Conservation (phyloP, 2,329 filamentous ascomycete genomes). For the Neofusicoccum laricinum region DNA sequence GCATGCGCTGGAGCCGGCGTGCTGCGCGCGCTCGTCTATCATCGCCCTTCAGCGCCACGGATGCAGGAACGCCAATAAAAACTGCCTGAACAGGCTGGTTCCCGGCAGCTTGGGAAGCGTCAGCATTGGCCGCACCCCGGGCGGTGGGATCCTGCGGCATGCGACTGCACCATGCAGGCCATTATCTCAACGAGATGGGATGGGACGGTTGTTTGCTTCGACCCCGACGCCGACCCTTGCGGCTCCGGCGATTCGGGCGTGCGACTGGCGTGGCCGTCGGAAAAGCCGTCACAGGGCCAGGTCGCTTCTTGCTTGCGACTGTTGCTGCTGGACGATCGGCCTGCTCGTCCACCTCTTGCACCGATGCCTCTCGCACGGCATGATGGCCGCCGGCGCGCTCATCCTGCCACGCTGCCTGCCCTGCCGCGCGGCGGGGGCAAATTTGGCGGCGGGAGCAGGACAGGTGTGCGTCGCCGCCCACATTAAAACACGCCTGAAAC, state of each 20-base stretch:
- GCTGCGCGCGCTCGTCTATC: conserved; percentile 4
- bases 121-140: conserved; percentile 12
- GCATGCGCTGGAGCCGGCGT: not conserved
- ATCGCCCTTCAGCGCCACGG: conserved; percentile 13
- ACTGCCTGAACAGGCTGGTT: conserved; percentile 14
- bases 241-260: not conserved
- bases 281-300: conserved; percentile 2
- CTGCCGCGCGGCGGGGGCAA: not conserved
- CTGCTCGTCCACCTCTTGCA: not conserved
- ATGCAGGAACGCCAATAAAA: conserved; percentile 18
- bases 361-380: not conserved
- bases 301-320: not conserved
- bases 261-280: not conserved
- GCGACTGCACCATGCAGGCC: conserved; percentile 7
- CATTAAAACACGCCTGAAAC: conserved; percentile 13
- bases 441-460: not conserved
- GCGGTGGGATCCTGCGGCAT: conserved; percentile 10
- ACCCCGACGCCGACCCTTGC: conserved; percentile 3
- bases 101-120: conserved; percentile 8
- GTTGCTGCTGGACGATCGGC: not conserved
- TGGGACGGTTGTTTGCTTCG: not conserved
- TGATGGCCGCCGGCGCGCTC: not conserved
- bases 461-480: not conserved
- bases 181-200: conserved; percentile 6
- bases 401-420: not conserved